Percentiles rank a stretch among this genome's conserved stretches.
Conservation (phyloP, 192 early-diverging fungal species). For the Coemansia sp. region DNA sequence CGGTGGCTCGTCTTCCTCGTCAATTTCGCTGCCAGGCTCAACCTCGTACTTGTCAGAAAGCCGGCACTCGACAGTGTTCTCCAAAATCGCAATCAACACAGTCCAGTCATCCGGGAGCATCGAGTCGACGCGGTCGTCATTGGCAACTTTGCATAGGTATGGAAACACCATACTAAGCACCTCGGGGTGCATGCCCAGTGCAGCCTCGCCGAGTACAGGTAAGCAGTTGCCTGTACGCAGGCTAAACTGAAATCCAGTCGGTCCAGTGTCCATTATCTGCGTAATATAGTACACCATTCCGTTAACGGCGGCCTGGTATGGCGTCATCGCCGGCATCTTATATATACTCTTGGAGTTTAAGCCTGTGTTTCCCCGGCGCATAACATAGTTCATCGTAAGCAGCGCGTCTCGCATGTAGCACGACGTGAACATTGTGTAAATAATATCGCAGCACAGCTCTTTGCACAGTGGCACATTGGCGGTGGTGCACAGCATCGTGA, state of each 20-base stretch:
- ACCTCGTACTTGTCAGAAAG: conserved; percentile 15
- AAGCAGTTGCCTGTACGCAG: conserved; percentile 51
- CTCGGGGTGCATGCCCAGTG: conserved; percentile 37
- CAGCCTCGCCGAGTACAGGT: conserved; percentile 47
- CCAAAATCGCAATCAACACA: conserved; percentile 36
- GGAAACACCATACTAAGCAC: conserved; percentile 46
- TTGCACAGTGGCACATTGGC: conserved; percentile 28
- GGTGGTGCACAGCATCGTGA: conserved; percentile 46
- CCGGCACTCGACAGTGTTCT: conserved; percentile 29
- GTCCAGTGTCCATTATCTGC: conserved; percentile 51
- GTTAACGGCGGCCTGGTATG: conserved; percentile 45
- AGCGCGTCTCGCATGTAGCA: conserved; percentile 54
- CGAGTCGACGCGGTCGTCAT: conserved; percentile 43
- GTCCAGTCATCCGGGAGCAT: conserved; percentile 44
- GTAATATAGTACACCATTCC: conserved; percentile 55
- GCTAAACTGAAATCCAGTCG: conserved; percentile 50
- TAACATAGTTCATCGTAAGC: conserved; percentile 46
- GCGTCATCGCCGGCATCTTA: conserved; percentile 20
- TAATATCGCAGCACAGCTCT: conserved; percentile 40
- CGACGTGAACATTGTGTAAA: conserved; percentile 46
- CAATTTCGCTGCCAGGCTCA: conserved; percentile 1
- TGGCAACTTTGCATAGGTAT: conserved; percentile 47
- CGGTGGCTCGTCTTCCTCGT: conserved; percentile 9
- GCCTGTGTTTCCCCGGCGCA: conserved; percentile 29
- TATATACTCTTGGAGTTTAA: conserved; percentile 30